Conservation (phyloP, 1,284 basidiomycete species). For the Hemileia vastatrix region DNA sequence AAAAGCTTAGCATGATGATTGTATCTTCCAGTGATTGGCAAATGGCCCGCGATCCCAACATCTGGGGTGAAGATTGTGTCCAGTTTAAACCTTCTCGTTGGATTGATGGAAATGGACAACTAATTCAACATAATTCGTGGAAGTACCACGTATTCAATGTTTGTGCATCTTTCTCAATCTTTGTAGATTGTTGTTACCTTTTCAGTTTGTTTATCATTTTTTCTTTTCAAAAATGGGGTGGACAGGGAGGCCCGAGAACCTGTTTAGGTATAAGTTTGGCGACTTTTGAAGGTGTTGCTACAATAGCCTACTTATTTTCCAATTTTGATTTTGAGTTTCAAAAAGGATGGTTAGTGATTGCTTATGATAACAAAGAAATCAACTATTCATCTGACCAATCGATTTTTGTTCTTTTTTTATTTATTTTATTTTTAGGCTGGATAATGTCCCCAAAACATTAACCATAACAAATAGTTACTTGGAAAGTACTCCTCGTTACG, state of each 20-base stretch:
- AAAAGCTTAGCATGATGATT: not conserved
- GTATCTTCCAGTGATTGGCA: conserved; percentile 25
- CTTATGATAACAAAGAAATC: too few species aligned
- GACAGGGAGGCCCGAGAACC: conserved; percentile 18
- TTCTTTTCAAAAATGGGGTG: not conserved
- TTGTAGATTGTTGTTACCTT: not conserved
- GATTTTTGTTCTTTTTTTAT: too few species aligned
- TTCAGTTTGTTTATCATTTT: not conserved
- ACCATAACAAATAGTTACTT: conserved; percentile 15
- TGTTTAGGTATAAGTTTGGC: conserved; percentile 21
- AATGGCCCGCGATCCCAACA: conserved; percentile 26
- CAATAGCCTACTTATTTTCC: conserved; percentile 11
- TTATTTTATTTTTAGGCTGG: not conserved
- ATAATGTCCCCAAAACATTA: conserved; percentile 16
- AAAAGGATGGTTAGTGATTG: conserved; percentile 16
- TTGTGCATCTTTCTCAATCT: conserved; percentile 1
- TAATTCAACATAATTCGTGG: conserved; percentile 18
- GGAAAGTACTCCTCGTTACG: conserved; percentile 16
- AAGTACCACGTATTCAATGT: conserved; percentile 24
- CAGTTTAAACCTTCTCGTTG: conserved; percentile 27
- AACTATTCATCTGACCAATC: not conserved
- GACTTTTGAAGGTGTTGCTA: conserved; percentile 15
- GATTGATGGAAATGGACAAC: conserved; percentile 19
- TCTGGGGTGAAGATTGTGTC: conserved; percentile 26
- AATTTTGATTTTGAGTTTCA: conserved; percentile 16